Evolutionary conservation across 257 asterid species (phyloP).

Genomic region (Solanum medicagineum): DNA sequence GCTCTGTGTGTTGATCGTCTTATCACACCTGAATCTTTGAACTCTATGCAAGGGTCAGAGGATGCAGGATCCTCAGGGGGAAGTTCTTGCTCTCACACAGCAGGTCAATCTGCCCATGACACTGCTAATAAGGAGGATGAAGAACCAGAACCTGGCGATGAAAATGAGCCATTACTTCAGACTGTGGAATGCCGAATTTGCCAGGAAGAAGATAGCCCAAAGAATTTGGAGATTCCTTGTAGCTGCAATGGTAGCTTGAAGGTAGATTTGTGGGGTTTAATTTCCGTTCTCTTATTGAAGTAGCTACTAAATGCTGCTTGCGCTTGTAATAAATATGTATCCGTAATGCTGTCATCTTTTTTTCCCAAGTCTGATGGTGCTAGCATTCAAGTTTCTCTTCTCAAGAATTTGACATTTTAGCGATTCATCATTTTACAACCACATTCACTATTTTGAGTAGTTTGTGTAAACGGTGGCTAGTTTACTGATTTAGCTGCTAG

Average conservation of each 20-base stretch:
- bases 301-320: not conserved
- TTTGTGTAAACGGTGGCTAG: not conserved
- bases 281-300: not conserved
- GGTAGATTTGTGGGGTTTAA: constrained; percentile 9
- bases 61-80: constrained; percentile 3
- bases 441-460: not conserved
- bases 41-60: constrained; percentile 12
- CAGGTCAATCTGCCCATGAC: constrained; percentile 7
- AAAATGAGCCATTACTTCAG: constrained; percentile 27
- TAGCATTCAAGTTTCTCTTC: not conserved
- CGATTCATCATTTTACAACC: not conserved
- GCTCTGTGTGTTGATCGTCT: constrained; percentile 22
- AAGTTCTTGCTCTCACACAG: constrained; percentile 8
- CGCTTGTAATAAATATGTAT: not conserved
- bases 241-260: constrained; percentile 39
- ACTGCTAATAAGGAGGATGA: constrained; percentile 10
- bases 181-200: constrained; percentile 40
- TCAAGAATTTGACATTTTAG: not conserved
- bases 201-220: constrained; percentile 31
- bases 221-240: constrained; percentile 33
- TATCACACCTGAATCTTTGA: constrained; percentile 10
- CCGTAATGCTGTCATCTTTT: not conserved
- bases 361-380: not conserved
- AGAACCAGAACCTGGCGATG: constrained; percentile 18
- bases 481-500: not conserved